Evolutionary conservation across 208 protist genomes (phyloP).

Genomic region (Trypanosoma vivax): DNA sequence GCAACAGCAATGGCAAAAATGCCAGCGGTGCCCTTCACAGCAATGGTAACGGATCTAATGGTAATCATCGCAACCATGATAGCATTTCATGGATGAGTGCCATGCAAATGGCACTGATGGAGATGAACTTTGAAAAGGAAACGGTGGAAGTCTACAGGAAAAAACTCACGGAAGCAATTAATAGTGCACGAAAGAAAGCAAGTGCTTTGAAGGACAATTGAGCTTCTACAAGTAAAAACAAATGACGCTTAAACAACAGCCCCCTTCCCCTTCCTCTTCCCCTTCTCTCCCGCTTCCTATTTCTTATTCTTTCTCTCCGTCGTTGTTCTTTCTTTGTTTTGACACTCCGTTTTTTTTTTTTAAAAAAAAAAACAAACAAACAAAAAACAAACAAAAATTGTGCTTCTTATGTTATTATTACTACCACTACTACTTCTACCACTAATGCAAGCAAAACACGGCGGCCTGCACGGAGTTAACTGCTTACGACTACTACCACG

Average conservation of each 20-base stretch:
- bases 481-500: too few species aligned
- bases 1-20: background rate
- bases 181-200: slow-evolving; percentile 13
- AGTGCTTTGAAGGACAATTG: background rate
- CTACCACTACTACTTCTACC: too few species aligned
- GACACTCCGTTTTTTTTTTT: background rate
- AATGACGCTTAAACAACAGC: background rate
- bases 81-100: slow-evolving; percentile 44
- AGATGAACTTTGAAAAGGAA: slow-evolving; percentile 49
- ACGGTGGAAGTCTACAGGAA: slow-evolving; percentile 44
- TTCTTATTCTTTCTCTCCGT: slow-evolving; percentile 9
- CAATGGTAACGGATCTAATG: background rate
- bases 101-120: slow-evolving; percentile 62
- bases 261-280: background rate
- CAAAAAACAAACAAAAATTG: too few species aligned
- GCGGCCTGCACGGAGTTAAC: too few species aligned
- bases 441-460: too few species aligned
- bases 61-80: slow-evolving; percentile 14
- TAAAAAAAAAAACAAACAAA: too few species aligned
- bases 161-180: slow-evolving; percentile 28
- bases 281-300: background rate
- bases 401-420: too few species aligned
- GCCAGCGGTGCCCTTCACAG: background rate
- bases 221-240: background rate
- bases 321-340: slow-evolving; percentile 6